Conservation (phyloP, 352 stramenopile genomes). For the Phytophthora boehmeriae region DNA sequence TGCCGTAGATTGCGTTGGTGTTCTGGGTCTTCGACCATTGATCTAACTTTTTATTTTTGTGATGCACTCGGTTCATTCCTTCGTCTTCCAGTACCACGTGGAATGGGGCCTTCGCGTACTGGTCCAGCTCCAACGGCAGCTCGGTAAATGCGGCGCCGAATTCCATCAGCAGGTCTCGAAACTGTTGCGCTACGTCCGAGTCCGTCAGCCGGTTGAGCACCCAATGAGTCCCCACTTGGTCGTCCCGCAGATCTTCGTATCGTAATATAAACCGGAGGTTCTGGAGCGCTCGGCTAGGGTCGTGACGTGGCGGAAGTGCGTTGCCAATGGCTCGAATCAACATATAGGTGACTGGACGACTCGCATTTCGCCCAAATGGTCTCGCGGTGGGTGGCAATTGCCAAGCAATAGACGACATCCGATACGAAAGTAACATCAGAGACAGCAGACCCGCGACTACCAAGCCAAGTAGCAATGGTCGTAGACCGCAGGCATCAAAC, state of each 20-base stretch:
- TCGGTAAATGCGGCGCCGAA: slow-evolving; percentile 47
- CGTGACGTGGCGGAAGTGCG: slow-evolving; percentile 57
- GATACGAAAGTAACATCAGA: slow-evolving; percentile 27
- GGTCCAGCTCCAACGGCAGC: slow-evolving; percentile 42
- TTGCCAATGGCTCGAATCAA: slow-evolving; percentile 56
- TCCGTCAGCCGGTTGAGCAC: slow-evolving; percentile 60
- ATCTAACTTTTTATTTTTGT: slow-evolving; percentile 15
- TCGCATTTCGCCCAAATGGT: slow-evolving; percentile 1
- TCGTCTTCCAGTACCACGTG: slow-evolving; percentile 52
- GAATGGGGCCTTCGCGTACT: slow-evolving; percentile 44
- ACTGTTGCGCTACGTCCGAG: slow-evolving; percentile 21
- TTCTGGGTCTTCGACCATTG: slow-evolving; percentile 40
- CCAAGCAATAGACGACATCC: slow-evolving; percentile 21
- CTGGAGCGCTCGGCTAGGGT: slow-evolving; percentile 38
- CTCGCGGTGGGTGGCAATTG: neutral
- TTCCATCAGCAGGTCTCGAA: slow-evolving; percentile 39
- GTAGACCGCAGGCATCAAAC: too few species aligned
- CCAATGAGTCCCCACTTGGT: slow-evolving; percentile 46
- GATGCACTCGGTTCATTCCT: slow-evolving; percentile 40
- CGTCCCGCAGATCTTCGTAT: slow-evolving; percentile 46
- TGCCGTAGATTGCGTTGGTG: slow-evolving; percentile 48
- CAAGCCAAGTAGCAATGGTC: neutral
- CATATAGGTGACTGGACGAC: slow-evolving; percentile 25
- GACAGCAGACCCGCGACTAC: slow-evolving; percentile 30
- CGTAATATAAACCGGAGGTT: slow-evolving; percentile 64